Evolutionary conservation across 495 filamentous ascomycete species (phyloP).

Genomic region (Hypoxylon trugodes): DNA sequence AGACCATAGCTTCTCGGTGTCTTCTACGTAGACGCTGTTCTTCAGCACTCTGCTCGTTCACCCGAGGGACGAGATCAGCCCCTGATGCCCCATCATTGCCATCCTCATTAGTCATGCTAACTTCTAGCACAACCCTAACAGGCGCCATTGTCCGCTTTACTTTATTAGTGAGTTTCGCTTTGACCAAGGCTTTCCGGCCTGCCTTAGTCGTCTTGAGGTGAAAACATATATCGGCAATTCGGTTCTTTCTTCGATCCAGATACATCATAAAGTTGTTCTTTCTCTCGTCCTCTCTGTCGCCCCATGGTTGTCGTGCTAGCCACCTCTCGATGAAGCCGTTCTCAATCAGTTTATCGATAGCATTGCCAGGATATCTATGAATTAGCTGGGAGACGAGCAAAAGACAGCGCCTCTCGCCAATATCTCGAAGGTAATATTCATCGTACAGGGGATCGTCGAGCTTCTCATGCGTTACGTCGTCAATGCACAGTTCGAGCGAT

Average conservation of each 20-base stretch:
- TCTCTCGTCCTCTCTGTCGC: slow-evolving; percentile 51
- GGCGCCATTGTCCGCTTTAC: slow-evolving; percentile 29
- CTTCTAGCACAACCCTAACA: slow-evolving; percentile 47
- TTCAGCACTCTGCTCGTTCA: slow-evolving; percentile 55
- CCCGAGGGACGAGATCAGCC: slow-evolving; percentile 45
- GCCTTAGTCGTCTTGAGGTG: slow-evolving; percentile 46
- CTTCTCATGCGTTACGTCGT: slow-evolving; percentile 56
- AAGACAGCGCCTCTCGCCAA: slow-evolving; percentile 60
- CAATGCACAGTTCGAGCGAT: slow-evolving; percentile 58
- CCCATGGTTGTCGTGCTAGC: slow-evolving; percentile 66
- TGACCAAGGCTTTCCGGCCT: slow-evolving; percentile 53
- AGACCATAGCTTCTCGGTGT: slow-evolving; percentile 69
- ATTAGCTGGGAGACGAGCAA: slow-evolving; percentile 55
- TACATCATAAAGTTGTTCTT: slow-evolving; percentile 57
- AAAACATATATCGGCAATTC: slow-evolving; percentile 54
- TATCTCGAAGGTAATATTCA: slow-evolving; percentile 61
- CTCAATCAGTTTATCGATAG: slow-evolving; percentile 53
- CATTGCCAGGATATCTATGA: slow-evolving; percentile 53
- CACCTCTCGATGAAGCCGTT: slow-evolving; percentile 63
- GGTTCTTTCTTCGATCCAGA: slow-evolving; percentile 51
- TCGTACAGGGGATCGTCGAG: slow-evolving; percentile 59
- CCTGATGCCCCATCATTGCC: slow-evolving; percentile 35
- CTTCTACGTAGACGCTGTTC: slow-evolving; percentile 63
- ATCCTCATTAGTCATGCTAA: slow-evolving; percentile 45
- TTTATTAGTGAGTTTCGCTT: slow-evolving; percentile 48